Evolutionary conservation across 1,139 yeast species (phyloP), one percentile per base, ranked within the genome.

Genomic region (Hyphopichia khmerensis): DNA sequence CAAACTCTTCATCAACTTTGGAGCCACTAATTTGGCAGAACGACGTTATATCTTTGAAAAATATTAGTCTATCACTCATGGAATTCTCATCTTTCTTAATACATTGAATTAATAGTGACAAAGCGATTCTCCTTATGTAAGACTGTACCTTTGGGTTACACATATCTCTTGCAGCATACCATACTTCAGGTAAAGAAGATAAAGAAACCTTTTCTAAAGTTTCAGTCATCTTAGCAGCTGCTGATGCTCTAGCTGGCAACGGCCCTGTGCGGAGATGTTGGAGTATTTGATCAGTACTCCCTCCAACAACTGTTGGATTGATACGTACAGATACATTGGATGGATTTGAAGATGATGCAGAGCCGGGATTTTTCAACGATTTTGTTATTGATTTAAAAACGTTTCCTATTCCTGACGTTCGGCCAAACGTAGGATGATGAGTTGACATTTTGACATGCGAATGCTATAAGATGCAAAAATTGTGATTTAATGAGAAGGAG

Each of bases 161-260:
- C 61, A 85, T 65, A 44, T 77, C 81, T 48, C 80, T 67, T 0
- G 84, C 84, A 43, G 81, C 64, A 55, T 84, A 81, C 96, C 96
- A 88, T 3, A 87, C 73, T 51, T 86, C 91, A 0, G 87, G 84
- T 4, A 86, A 71, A 2, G 85, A 77, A 0, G 84, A 72, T 2
- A 82, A 73, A 8, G 84, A 69, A 41, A 73, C 75, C 36, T 72
- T 75, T 35, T 73, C 72, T 3, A 87, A 60, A 1, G 80, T 70
- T 4, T 73, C 75, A 4, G 77, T 65, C 36, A 87, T 62, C 33
- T 72, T 65, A 4, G 67, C 69, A 0, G 87, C 82, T 1, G 68
- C 66, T 13, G 77, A 52, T 1, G 69, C 72, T 44, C 86, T 62
- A 19, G 70, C 72, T 6, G 75, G 58, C 13, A 64, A 51, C 2